A percentile compares a stretch with the other conserved stretches of the same genome.
Conservation (phyloP, 805 yeast species). For the Yarrowia keelungensis region DNA sequence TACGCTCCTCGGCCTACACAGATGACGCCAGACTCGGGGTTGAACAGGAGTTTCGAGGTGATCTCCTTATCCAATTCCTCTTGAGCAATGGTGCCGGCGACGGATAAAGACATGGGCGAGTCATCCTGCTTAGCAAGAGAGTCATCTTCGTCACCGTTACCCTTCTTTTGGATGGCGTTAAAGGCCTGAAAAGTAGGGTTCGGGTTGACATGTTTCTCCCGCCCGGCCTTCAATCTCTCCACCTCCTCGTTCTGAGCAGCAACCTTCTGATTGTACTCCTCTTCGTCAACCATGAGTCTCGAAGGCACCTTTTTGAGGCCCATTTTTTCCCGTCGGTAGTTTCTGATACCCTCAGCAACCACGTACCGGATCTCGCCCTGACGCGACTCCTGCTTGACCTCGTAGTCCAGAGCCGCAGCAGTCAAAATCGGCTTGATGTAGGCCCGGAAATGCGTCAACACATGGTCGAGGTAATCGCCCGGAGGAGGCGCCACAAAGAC, state of each 20-base stretch:
- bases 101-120: not conserved
- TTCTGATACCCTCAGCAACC: conserved; percentile 84
- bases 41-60: conserved; percentile 51
- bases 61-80: conserved; percentile 44
- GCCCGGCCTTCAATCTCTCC: conserved; percentile 24
- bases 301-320: conserved; percentile 45
- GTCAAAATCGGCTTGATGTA: conserved; percentile 86
- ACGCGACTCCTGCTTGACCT: conserved; percentile 73
- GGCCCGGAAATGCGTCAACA: conserved; percentile 73
- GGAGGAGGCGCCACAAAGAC: conserved; percentile 97
- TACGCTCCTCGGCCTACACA: conserved; percentile 96
- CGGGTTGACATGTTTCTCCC: conserved; percentile 12
- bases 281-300: conserved; percentile 29
- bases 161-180: not conserved
- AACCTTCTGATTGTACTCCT: conserved; percentile 38
- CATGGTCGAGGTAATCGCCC: conserved; percentile 80
- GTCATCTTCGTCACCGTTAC: too few relatives aligned
- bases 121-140: too few relatives aligned
- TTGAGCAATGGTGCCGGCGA: conserved; percentile 42
- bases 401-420: conserved; percentile 84
- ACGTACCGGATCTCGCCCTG: conserved; percentile 87
- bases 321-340: conserved; percentile 59
- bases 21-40: conserved; percentile 77
- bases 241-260: conserved; percentile 24
- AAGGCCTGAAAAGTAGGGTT: conserved; percentile 16